Percentiles rank a stretch among this genome's conserved stretches.
Conservation (phyloP, 2,329 filamentous ascomycete species). For the Emmonsiellopsis sp. region DNA sequence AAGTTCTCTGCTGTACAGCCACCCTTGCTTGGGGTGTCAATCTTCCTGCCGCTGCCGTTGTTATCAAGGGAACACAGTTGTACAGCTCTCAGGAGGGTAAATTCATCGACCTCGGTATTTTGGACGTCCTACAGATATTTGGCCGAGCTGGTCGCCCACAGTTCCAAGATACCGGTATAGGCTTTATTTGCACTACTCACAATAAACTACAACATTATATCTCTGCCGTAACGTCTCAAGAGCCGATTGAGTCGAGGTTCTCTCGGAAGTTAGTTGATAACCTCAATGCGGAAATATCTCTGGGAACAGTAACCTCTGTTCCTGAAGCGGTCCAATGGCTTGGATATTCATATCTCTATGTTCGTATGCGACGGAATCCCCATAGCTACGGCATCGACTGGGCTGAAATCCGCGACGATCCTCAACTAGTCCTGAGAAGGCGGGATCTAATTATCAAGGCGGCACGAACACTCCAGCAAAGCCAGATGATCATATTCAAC, state of each 20-base stretch:
- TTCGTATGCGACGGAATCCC: slow-evolving; percentile 88
- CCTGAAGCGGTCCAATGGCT: slow-evolving; percentile 93
- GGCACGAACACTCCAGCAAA: slow-evolving; percentile 75
- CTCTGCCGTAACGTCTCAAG: slow-evolving; percentile 84
- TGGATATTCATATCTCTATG: slow-evolving; percentile 94
- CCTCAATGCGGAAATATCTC: slow-evolving; percentile 83
- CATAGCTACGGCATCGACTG: slow-evolving; percentile 92
- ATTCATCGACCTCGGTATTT: slow-evolving; percentile 89
- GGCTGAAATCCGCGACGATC: slow-evolving; percentile 81
- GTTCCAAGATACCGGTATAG: slow-evolving; percentile 94
- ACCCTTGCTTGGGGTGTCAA: slow-evolving; percentile 99
- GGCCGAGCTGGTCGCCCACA: slow-evolving; percentile 95
- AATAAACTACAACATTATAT: slow-evolving; percentile 89
- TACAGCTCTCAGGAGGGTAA: slow-evolving; percentile 96
- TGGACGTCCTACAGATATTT: slow-evolving; percentile 96
- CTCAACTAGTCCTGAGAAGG: slow-evolving; percentile 73
- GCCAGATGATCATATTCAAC: slow-evolving; percentile 99
- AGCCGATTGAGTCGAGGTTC: slow-evolving; percentile 95
- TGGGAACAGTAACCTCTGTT: slow-evolving; percentile 92
- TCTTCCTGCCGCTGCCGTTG: slow-evolving; percentile 86
- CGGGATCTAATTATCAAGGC: slow-evolving; percentile 82
- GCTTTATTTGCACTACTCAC: slow-evolving; percentile 95
- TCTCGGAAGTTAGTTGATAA: slow-evolving; percentile 93
- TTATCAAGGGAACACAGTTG: slow-evolving; percentile 96
- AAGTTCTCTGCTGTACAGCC: slow-evolving; percentile 95